Evolutionary conservation across 2,329 filamentous ascomycete species (phyloP).

Genomic region (Penicillium sp.): DNA sequence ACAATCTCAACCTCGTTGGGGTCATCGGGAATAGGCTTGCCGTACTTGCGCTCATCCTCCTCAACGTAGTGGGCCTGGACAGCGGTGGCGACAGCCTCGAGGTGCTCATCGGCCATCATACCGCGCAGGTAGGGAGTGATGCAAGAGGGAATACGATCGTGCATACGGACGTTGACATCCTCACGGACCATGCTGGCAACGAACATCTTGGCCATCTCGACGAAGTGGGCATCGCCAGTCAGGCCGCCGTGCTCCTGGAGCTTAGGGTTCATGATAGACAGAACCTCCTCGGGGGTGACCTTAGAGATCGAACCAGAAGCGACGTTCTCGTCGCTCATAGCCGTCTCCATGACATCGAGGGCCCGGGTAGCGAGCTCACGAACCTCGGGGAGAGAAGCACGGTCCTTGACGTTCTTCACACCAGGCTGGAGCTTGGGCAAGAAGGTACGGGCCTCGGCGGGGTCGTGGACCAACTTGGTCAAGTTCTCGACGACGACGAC

Average conservation of each 20-base stretch:
- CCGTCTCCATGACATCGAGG: constrained; percentile 84
- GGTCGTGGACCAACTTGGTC: constrained; percentile 95
- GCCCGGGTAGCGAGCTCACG: constrained; percentile 84
- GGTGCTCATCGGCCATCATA: constrained; percentile 64
- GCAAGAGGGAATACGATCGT: constrained; percentile 68
- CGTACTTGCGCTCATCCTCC: constrained; percentile 85
- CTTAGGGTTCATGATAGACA: constrained; percentile 71
- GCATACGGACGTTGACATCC: constrained; percentile 79
- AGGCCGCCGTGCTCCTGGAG: constrained; percentile 70
- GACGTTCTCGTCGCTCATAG: constrained; percentile 72
- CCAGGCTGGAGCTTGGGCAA: constrained; percentile 91
- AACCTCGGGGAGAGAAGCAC: constrained; percentile 91
- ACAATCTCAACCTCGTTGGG: constrained; percentile 95
- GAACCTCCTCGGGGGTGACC: constrained; percentile 68
- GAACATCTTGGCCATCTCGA: constrained; percentile 69
- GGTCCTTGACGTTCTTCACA: constrained; percentile 82
- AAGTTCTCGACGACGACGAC: constrained; percentile 97
- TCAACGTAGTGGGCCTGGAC: constrained; percentile 77
- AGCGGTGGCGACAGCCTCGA: constrained; percentile 67
- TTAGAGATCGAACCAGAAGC: constrained; percentile 61
- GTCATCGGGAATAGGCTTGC: constrained; percentile 80
- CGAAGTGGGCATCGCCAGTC: constrained; percentile 61
- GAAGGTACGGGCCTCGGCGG: constrained; percentile 91
- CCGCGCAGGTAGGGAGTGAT: constrained; percentile 75
- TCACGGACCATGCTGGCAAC: constrained; percentile 83